Evolutionary conservation across 148 eudicot species (phyloP), one percentile per base, ranked within the genome.

Genomic region (Amaranthus hypochondriacus): DNA sequence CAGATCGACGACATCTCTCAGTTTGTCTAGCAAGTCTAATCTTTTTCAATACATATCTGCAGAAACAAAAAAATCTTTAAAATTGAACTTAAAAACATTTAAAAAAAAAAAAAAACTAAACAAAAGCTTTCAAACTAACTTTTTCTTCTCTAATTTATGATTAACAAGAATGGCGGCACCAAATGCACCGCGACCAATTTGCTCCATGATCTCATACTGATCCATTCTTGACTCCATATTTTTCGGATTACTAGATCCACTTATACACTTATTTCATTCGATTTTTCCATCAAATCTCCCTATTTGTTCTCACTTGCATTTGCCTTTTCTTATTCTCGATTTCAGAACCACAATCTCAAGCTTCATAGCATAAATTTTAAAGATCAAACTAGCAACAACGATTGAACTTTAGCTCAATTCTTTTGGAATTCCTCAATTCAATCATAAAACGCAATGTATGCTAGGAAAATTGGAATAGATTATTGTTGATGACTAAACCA

Each of bases 201-300:
- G 99, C 87, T 95, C 99, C 97, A 95, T 95, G 79, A 92, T 87
- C 84, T 95, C 99, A 64, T 95, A 95, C 54, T 95, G 99, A 81
- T 95, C 99, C 99, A 95, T 95, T 66, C 81, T 84, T 62, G 97
- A 95, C 73, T 89, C 93, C 91, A 89, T 93, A 49, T 14, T 28
- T 28, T 42, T n/a, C 4, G 69, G 3, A 48, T 13, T 54, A 4
- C 57, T 52, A 56, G 68, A 74, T 79, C 53, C 78, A n/a, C 65
- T 48, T 0, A 56, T 5, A 11, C 3, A 58, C 3, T 52, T 57
- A 46, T 64, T 2, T 8, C 2, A 15, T 43, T 7, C 67, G 47
- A 62, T 51, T 49, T 48, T 5, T 21, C 7, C 2, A 7, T 50
- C 47, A 12, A 49, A 28, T 28, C 39, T 28, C 39, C 39, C 1